A percentile compares a stretch with the other conserved stretches of the same genome.
Conservation (phyloP, 2,329 filamentous ascomycete genomes). For the Chaetomiaceae sp. region DNA sequence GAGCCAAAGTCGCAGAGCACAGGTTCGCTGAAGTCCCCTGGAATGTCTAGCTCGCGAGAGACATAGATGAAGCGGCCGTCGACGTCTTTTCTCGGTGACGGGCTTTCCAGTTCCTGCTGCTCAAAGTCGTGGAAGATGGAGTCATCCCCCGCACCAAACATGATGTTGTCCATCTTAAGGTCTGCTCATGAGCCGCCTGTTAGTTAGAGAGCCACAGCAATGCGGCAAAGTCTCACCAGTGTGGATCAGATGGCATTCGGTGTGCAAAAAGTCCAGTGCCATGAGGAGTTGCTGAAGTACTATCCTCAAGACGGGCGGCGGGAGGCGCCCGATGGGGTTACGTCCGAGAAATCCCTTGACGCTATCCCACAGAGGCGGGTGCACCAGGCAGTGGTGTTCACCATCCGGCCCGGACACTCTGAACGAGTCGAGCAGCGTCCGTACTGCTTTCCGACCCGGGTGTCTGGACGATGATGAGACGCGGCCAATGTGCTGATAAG, state of each 20-base stretch:
- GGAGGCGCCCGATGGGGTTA: conserved; percentile 37
- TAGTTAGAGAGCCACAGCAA: background rate
- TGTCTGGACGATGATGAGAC: conserved; percentile 24
- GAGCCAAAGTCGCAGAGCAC: conserved; percentile 49
- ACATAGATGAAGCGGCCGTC: conserved; percentile 39
- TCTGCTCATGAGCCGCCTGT: background rate
- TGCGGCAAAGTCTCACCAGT: conserved; percentile 29
- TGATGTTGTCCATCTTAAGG: conserved; percentile 7
- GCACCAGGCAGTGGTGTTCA: conserved; percentile 35
- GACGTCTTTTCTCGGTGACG: conserved; percentile 39
- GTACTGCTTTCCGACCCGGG: conserved; percentile 31
- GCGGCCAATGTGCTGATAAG: conserved; percentile 39
- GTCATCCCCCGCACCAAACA: background rate
- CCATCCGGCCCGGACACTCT: conserved; percentile 34
- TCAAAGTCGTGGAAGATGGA: background rate
- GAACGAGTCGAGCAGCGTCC: conserved; percentile 37
- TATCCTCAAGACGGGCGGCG: conserved; percentile 32
- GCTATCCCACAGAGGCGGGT: conserved; percentile 42
- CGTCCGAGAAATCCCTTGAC: conserved; percentile 36
- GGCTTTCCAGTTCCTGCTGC: conserved; percentile 31
- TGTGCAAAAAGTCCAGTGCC: conserved; percentile 44
- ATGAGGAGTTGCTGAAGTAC: conserved; percentile 38
- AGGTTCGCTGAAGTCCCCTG: conserved; percentile 31
- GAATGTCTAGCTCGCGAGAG: conserved; percentile 36
- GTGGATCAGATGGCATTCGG: conserved; percentile 42